Evolutionary conservation across 345 rosid genomes (phyloP), one percentile per base, ranked within the genome.

Genomic region (Gossypium arboreum): DNA sequence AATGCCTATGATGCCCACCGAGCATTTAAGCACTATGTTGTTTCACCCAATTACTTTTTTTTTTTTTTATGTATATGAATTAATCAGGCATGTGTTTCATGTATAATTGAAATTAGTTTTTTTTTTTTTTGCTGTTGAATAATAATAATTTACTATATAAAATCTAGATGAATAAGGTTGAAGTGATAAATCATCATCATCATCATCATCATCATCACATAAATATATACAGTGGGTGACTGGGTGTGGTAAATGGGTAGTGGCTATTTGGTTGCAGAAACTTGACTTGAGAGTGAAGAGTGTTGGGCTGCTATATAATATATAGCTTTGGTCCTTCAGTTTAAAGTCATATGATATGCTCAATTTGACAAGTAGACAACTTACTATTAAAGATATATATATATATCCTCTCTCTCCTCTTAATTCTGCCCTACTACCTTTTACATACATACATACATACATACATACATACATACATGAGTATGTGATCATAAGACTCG

Each of bases 251-350:
- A 9, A n/a, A 52, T 8, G 45, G 24, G 11, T 22, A 51, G 41
- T 58, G 55, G 47, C 18, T 18, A 61, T 50, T 12, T 48, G 55
- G 12, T 59, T 74, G 76, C 63, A 57, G 81, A 78, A 68, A 76
- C 76, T 59, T 80, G 56, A 78, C 83, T 77, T 75, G 81, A 56
- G 71, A 70, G 74, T 43, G 47, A 81, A 77, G 83, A 72, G 77
- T 71, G 79, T 24, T 59, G 79, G 58, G 72, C 51, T 41, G 69
- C 69, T n/a, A 56, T 10, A 10, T 9, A 41, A 9, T 24, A 29
- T 29, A 29, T 4, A 29, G 39, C 39, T 29, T 52, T 52, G 25
- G 47, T 10, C 60, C 66, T 72, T 52, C 20, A 52, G 12, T 9
- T 47, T 47, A 76, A 79, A 69, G 79, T 34, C 75, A 77, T 44